Base-by-base conservation (phyloP, 768 basidiomycete genomes). In the Daedaleopsis nitida region DNA sequence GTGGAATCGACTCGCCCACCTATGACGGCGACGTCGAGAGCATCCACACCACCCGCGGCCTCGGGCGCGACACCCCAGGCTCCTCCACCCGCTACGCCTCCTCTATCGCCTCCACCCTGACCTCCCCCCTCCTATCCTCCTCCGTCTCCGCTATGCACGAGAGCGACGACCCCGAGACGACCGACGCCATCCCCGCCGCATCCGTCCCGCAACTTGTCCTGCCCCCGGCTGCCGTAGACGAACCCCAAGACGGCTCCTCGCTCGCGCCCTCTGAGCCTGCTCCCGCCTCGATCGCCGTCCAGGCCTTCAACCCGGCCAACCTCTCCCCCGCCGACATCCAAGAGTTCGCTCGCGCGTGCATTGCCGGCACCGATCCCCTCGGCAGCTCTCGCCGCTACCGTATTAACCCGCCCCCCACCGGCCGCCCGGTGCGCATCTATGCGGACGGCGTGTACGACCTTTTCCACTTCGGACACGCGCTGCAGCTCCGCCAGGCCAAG, bases 371-470 rank as follows among this genome's bases (percentile, higher is more conserved):
- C 5, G 78, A 79, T 65, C 78, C 92, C 59, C 63, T 59, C 23
- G 67, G 65, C 23, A 60, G 47, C 34, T 39, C 57, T 23, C 68
- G 69, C 53, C 75, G 74, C 62, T 98, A 95, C 80, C 91, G 82
- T 73, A 92, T 96, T 71, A 96, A 93, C 68, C 75, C 81, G n/a
- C 94, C 96, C 0, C 92, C 95, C 0, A 76, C 73, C 9, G 88
- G 83, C 58, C 79, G 96, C 55, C 92, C 94, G 2, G 84, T 96
- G 7, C 82, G 97, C 58, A 80, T 99, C 13, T 99, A 96, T 65
- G 96, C 97, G 0, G 97, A 98, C 75, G 96, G 96, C 14, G 96
- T 98, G 12, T 99, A 98, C 70, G 97, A 99, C 76, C 82, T 99
- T 55, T 96, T 98, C 76, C 96, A 98, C 74, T 98, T 94, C 74